A percentile compares a stretch with the other conserved stretches of the same genome.
phyloP scores from a whole-genome alignment of 139 green algal species.

The Penium margaritaceum region DNA sequence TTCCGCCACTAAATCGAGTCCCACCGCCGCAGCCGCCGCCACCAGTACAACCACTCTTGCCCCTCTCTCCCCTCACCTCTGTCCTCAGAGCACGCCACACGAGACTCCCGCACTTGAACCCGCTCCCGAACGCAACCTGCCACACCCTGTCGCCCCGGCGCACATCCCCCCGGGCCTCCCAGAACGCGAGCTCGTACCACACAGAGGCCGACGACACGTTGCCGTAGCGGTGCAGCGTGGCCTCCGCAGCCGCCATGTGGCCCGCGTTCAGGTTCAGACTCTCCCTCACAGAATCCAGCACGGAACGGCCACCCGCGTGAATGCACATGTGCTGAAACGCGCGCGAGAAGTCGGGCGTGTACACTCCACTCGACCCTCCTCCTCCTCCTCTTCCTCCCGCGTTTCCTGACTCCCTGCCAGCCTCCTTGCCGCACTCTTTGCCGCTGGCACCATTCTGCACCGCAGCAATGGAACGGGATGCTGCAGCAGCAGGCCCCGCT shows the following conservation, averaged over 20 bases:
- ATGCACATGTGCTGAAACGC: constrained; percentile 98
- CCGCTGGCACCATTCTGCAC: too few relatives aligned
- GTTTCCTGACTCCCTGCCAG: too few relatives aligned
- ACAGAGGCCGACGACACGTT: constrained; percentile 52
- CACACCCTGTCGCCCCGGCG: constrained; percentile 46
- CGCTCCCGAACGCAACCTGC: constrained; percentile 53
- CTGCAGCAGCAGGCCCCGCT: too few relatives aligned
- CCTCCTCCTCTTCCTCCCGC: too few relatives aligned
- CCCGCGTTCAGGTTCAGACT: constrained; percentile 68
- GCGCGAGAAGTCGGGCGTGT: constrained; percentile 95
- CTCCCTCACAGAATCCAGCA: constrained; percentile 92
- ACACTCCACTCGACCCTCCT: too few relatives aligned
- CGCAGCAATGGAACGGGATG: too few relatives aligned
- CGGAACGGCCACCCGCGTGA: constrained; percentile 81
- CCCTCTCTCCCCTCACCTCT: too few relatives aligned
- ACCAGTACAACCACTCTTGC: too few relatives aligned
- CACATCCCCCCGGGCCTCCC: constrained; percentile 36
- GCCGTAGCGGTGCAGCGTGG: constrained; percentile 43
- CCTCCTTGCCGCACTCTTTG: too few relatives aligned
- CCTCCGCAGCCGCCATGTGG: constrained; percentile 60
- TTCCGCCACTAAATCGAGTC: too few relatives aligned
- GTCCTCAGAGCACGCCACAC: constrained; percentile 48
- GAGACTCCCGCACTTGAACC: constrained; percentile 54
- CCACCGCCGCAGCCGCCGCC: too few relatives aligned
- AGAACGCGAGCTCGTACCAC: constrained; percentile 61